These are phyloP conservation scores for Tetracentron sinense DNA, from an alignment of 164 flowering plant species.

Conservation along the genomic window DNA sequence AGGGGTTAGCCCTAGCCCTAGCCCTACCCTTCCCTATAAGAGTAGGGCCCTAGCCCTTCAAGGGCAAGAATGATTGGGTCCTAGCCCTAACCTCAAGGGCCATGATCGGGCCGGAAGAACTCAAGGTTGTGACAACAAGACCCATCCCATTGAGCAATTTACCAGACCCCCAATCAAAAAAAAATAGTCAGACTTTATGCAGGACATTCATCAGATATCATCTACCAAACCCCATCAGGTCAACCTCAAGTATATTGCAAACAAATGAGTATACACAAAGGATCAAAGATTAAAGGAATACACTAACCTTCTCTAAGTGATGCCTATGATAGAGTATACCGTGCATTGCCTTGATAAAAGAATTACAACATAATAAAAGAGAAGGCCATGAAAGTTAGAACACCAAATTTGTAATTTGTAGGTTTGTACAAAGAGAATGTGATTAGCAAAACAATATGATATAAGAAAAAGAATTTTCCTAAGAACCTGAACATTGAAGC, in stretches of 20 bases:
- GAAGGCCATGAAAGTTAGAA: neutral
- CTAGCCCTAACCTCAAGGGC: no score
- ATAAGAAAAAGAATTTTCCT: neutral
- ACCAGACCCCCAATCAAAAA: neutral
- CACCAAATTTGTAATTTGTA: neutral
- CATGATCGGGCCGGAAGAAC: no score
- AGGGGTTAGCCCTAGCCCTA: no score
- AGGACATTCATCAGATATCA: constrained; percentile 11
- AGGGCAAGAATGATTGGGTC: no score
- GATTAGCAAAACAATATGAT: neutral
- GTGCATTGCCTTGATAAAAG: constrained; percentile 71
- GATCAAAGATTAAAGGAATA: neutral
- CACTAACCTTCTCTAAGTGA: constrained; percentile 64
- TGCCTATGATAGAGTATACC: constrained; percentile 76
- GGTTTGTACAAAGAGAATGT: no score
- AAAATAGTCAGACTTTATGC: constrained; percentile 97
- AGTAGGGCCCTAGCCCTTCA: no score
- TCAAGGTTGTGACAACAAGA: no score
- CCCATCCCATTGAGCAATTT: no score
- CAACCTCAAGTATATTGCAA: neutral
- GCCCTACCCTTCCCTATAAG: no score
- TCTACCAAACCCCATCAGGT: constrained; percentile 1
- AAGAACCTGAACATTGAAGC: constrained; percentile 92
- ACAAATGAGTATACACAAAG: constrained; percentile 1
- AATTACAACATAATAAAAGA: constrained; percentile 2